Conservation (phyloP, 208 protist species). For the Leishmania martiniquensis region DNA sequence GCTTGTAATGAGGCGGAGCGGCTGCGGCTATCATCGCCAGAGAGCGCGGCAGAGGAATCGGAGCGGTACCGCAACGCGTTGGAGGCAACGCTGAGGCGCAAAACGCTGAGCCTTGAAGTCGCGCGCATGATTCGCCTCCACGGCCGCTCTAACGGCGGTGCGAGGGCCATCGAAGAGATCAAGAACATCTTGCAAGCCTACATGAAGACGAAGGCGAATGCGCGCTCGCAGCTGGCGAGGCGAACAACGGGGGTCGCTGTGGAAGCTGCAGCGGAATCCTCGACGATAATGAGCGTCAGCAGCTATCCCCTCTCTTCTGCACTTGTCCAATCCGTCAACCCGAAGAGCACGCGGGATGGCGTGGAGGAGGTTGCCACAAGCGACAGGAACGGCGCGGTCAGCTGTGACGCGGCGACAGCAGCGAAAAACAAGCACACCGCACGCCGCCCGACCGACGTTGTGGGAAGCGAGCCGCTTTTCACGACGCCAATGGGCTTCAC, state of each 20-base stretch:
- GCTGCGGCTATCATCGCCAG: neutral
- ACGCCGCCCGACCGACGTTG: conserved; percentile 5
- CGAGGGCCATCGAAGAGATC: conserved; percentile 51
- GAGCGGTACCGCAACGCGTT: conserved; percentile 22
- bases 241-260: neutral
- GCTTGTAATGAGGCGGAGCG: neutral
- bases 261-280: neutral
- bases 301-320: too few relatives aligned
- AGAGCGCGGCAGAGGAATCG: neutral
- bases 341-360: neutral
- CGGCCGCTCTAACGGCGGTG: conserved; percentile 42
- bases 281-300: neutral
- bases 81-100: conserved; percentile 29
- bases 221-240: conserved; percentile 18
- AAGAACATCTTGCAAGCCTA: conserved; percentile 30
- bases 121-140: conserved; percentile 49
- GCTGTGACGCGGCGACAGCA: conserved; percentile 4
- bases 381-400: neutral
- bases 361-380: neutral
- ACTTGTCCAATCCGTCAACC: neutral
- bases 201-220: conserved; percentile 23
- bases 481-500: conserved; percentile 72
- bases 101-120: conserved; percentile 43
- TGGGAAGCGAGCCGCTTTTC: conserved; percentile 51
- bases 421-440: neutral